phyloP scores from a whole-genome alignment of 2,329 filamentous ascomycete genomes.

The Fonsecaea pedrosoi region DNA sequence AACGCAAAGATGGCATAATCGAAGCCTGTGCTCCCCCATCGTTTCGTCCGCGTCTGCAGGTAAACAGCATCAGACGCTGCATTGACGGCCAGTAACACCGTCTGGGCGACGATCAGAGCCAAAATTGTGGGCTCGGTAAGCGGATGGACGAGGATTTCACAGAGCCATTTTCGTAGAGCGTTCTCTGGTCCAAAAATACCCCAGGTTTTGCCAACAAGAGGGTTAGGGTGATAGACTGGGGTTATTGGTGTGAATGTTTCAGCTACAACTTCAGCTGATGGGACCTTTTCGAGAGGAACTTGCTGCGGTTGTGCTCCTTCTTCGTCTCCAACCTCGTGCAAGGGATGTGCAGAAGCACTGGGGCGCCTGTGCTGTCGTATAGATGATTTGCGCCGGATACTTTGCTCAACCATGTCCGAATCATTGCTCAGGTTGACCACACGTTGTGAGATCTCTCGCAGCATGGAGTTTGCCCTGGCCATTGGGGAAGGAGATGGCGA shows the following conservation, averaged over 20 bases:
- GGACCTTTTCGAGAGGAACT: conserved; percentile 47
- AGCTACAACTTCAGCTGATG: conserved; percentile 39
- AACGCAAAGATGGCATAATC: conserved; percentile 83
- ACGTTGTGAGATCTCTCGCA: conserved; percentile 90
- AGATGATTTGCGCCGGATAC: conserved; percentile 64
- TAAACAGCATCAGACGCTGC: conserved; percentile 72
- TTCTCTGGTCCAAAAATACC: conserved; percentile 84
- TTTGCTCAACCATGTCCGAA: conserved; percentile 78
- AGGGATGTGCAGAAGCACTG: conserved; percentile 28
- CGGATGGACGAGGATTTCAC: conserved; percentile 84
- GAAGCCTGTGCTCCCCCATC: conserved; percentile 70
- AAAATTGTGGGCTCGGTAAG: conserved; percentile 86
- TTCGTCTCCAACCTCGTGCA: conserved; percentile 22
- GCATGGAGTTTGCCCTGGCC: conserved; percentile 74
- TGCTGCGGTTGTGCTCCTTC: conserved; percentile 40
- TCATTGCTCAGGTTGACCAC: conserved; percentile 98
- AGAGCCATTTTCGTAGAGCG: conserved; percentile 73
- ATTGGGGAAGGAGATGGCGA: conserved; percentile 70
- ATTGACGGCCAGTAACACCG: conserved; percentile 85
- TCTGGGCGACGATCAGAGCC: conserved; percentile 84
- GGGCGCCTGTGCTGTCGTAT: conserved; percentile 33
- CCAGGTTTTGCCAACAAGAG: conserved; percentile 82
- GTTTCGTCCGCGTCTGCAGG: conserved; percentile 61
- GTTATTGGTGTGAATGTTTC: conserved; percentile 26
- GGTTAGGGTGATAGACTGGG: conserved; percentile 63